These are phyloP conservation scores for Globisporangium acanthophoron DNA, from an alignment of 352 stramenopile species.

Conservation along the genomic window DNA sequence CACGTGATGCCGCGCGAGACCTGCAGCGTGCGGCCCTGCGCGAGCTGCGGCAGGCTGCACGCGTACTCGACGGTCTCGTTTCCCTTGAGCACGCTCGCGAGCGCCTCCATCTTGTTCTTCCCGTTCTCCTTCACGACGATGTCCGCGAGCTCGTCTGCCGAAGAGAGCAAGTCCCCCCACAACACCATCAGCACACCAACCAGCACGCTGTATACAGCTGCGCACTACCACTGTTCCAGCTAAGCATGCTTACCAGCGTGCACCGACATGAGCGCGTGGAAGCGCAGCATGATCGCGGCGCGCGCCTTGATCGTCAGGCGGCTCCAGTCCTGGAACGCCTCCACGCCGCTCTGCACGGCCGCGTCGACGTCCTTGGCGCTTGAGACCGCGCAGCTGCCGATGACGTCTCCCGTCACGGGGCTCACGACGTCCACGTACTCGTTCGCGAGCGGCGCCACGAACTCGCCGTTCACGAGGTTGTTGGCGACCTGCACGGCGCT, in stretches of 20 bases:
- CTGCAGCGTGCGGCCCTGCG: conserved; percentile 84
- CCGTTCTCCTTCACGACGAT: conserved; percentile 95
- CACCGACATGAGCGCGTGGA: conserved; percentile 90
- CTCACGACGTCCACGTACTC: conserved; percentile 65
- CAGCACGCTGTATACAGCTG: no score
- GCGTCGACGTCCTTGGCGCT: conserved; percentile 73
- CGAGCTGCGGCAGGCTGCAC: conserved; percentile 89
- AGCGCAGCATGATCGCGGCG: conserved; percentile 94
- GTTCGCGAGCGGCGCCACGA: conserved; percentile 32
- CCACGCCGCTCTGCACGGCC: conserved; percentile 72
- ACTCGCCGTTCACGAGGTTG: conserved; percentile 69
- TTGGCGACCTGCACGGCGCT: conserved; percentile 19
- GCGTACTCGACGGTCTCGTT: conserved; percentile 98
- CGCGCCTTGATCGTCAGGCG: conserved; percentile 92
- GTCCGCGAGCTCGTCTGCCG: conserved; percentile 83
- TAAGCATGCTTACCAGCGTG: conserved; percentile 47
- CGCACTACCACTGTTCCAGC: no score
- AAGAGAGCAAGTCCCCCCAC: background rate
- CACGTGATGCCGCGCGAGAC: conserved; percentile 92
- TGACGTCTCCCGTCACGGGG: conserved; percentile 48
- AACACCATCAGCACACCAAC: background rate
- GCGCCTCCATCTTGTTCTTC: conserved; percentile 97
- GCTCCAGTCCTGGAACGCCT: conserved; percentile 89
- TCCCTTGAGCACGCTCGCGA: conserved; percentile 95
- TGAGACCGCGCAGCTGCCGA: conserved; percentile 85